These are phyloP conservation scores for Acanthamoeba divionensis DNA, from an alignment of 208 protist species.

Conservation along the genomic window DNA sequence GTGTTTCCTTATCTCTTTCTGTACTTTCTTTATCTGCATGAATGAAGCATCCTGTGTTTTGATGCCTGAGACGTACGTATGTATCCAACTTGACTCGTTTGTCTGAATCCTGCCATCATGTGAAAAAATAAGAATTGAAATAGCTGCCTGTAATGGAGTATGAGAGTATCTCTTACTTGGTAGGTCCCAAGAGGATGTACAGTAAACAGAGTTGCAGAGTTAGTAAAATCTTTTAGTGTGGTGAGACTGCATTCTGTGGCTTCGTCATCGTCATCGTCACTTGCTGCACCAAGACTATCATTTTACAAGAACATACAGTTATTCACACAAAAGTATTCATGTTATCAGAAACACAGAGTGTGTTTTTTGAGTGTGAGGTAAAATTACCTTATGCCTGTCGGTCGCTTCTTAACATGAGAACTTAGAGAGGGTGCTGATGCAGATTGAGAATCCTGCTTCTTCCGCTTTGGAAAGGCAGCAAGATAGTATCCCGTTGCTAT, in stretches of 20 bases:
- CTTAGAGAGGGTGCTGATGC: too few relatives aligned
- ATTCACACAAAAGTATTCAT: too few relatives aligned
- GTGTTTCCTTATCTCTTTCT: too few relatives aligned
- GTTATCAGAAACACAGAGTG: background rate
- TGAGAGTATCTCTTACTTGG: background rate
- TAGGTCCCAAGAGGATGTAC: background rate
- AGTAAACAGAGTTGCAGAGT: background rate
- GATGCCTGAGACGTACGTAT: background rate
- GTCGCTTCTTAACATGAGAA: too few relatives aligned
- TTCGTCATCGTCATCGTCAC: slow-evolving; percentile 22
- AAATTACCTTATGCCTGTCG: background rate
- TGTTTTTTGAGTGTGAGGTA: background rate
- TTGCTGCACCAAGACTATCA: background rate
- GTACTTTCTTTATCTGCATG: background rate
- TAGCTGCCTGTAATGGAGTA: too few relatives aligned
- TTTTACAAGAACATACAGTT: background rate
- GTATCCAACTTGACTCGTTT: slow-evolving; percentile 22
- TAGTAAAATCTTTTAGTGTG: background rate
- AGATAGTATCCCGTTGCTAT: background rate
- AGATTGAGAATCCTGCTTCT: background rate
- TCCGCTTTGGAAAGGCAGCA: background rate
- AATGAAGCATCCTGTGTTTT: slow-evolving; percentile 29
- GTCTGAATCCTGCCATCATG: background rate
- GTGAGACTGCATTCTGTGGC: background rate
- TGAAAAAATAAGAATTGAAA: too few relatives aligned